Evolutionary conservation across 129 eudicot genomes (phyloP).

Genomic region (Lactuca sativa): DNA sequence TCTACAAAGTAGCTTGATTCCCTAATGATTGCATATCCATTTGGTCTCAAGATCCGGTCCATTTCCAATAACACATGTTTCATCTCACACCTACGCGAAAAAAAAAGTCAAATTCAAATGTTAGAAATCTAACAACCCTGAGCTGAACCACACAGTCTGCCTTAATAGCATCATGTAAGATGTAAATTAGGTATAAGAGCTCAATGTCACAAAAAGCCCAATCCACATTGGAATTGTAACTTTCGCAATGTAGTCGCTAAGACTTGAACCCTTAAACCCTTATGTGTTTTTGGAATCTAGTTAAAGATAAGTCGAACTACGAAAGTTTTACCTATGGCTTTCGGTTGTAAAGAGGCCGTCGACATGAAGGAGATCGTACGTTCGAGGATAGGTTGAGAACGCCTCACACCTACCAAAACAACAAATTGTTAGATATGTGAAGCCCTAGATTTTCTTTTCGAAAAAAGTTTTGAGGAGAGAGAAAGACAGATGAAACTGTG

Average conservation of each 20-base stretch:
- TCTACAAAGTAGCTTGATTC: constrained; percentile 76
- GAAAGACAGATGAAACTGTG: too few species aligned
- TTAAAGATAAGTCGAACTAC: background rate
- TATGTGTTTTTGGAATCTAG: background rate
- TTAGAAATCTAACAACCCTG: background rate
- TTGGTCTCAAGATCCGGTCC: constrained; percentile 90
- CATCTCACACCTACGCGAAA: constrained; percentile 76
- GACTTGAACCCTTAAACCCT: too few species aligned
- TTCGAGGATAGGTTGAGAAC: constrained; percentile 95
- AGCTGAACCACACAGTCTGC: too few species aligned
- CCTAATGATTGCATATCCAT: constrained; percentile 78
- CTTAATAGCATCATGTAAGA: too few species aligned
- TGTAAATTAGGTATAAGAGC: too few species aligned
- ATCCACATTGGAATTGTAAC: too few species aligned
- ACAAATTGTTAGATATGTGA: background rate
- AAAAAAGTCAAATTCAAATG: constrained; percentile 7
- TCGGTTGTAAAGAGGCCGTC: constrained; percentile 97
- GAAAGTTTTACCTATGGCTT: constrained; percentile 75
- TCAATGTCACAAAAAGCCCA: background rate
- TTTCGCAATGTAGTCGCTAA: too few species aligned
- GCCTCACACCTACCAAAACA: constrained; percentile 83
- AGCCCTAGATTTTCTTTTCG: background rate
- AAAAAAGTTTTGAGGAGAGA: background rate
- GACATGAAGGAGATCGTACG: constrained; percentile 90
- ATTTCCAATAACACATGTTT: constrained; percentile 83